Evolutionary conservation across 805 yeast genomes (phyloP).

Genomic region (Barnettozyma siamensis): DNA sequence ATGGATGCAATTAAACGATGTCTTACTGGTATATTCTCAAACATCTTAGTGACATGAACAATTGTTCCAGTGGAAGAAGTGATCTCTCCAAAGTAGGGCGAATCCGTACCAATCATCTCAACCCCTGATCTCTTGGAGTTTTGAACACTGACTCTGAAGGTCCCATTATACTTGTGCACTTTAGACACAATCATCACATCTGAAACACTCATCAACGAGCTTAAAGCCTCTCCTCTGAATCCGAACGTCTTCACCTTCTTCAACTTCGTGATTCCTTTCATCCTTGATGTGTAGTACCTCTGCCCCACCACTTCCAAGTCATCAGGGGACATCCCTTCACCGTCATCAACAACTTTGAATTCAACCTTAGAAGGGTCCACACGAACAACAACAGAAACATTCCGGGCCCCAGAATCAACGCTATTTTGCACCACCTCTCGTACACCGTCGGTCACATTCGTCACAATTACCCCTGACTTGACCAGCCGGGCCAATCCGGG

Average conservation of each 20-base stretch:
- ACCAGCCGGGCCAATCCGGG: conserved; percentile 7
- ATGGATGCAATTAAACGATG: conserved; percentile 21
- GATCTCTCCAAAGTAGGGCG: conserved; percentile 1
- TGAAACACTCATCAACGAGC: conserved; percentile 45
- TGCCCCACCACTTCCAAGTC: conserved; percentile 44
- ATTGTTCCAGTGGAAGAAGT: conserved; percentile 33
- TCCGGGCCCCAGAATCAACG: conserved; percentile 45
- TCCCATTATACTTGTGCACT: conserved; percentile 22
- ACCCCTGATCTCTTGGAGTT: conserved; percentile 6
- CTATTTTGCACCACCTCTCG: conserved; percentile 50
- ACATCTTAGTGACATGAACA: conserved; percentile 34
- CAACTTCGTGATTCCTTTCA: conserved; percentile 33
- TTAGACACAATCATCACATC: conserved; percentile 45
- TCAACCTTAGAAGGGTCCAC: conserved; percentile 25
- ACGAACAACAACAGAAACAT: conserved; percentile 26
- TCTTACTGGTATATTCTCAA: conserved; percentile 41
- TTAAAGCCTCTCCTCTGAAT: conserved; percentile 68
- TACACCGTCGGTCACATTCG: conserved; percentile 36
- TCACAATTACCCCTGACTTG: conserved; percentile 24
- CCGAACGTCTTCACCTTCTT: conserved; percentile 44
- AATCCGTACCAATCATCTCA: conserved; percentile 4
- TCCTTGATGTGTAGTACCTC: conserved; percentile 52
- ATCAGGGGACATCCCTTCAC: conserved; percentile 52
- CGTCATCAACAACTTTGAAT: conserved; percentile 55
- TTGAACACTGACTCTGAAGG: conserved; percentile 18